Evolutionary conservation across 495 filamentous ascomycete genomes (phyloP).

Genomic region (Penicillium arizonense): DNA sequence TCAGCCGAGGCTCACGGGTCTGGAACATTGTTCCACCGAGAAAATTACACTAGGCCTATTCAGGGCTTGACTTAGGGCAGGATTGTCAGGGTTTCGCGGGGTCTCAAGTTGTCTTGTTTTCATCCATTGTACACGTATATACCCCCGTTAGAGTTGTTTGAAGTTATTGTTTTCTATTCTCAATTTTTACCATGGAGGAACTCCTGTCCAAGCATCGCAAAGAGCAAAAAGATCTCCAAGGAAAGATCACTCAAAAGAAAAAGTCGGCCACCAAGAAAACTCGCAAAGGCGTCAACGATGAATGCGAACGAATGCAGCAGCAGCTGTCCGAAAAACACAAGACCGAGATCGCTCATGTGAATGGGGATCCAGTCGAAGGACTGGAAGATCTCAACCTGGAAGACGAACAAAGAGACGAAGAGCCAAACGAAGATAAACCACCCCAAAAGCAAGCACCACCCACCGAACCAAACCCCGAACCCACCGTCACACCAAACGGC

Average conservation of each 20-base stretch:
- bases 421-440: conserved; percentile 7
- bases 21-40: conserved; percentile 8
- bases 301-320: conserved; percentile 72
- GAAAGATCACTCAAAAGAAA: conserved; percentile 87
- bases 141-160: background rate
- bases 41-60: conserved; percentile 19
- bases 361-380: conserved; percentile 34
- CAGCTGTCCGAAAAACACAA: conserved; percentile 67
- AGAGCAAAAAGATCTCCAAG: conserved; percentile 82
- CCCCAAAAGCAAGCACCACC: conserved; percentile 9
- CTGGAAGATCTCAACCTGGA: conserved; percentile 33
- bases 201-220: conserved; percentile 79
- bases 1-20: conserved; percentile 22
- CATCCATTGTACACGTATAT: background rate
- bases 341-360: conserved; percentile 60
- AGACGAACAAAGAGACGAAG: conserved; percentile 19
- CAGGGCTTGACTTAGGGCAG: conserved; percentile 26
- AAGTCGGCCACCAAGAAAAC: conserved; percentile 96
- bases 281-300: conserved; percentile 80
- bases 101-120: conserved; percentile 10
- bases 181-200: conserved; percentile 57
- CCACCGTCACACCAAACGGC: conserved; percentile 13
- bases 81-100: conserved; percentile 33
- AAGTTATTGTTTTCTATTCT: background rate
- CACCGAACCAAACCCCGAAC: conserved; percentile 4